Conservation (phyloP, 176 grass and related monocot species). For the Areca catechu region DNA sequence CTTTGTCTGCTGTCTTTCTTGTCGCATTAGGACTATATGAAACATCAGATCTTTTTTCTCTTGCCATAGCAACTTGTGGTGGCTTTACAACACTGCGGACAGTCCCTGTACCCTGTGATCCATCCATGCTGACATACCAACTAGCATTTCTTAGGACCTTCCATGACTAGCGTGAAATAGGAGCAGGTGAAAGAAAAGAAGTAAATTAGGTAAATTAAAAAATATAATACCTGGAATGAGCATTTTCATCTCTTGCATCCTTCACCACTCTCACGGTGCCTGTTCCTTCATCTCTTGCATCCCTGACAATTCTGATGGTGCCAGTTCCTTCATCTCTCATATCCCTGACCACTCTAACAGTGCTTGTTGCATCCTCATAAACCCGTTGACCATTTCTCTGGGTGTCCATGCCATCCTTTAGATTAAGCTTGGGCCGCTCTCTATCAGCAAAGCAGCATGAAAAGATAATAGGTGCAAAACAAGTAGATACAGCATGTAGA, state of each 20-base stretch:
- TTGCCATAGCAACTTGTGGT: slow-evolving; percentile 37
- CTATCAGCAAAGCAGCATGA: slow-evolving; percentile 29
- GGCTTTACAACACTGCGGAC: slow-evolving; percentile 42
- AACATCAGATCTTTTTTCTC: slow-evolving; percentile 47
- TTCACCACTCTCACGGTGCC: no score
- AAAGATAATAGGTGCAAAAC: slow-evolving; percentile 21
- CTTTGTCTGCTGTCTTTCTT: slow-evolving; percentile 36
- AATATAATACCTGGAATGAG: slow-evolving; percentile 35
- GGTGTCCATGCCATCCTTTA: slow-evolving; percentile 38
- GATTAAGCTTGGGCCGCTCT: slow-evolving; percentile 67
- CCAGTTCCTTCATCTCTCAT: no score
- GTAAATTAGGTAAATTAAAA: not conserved
- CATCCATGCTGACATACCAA: slow-evolving; percentile 27
- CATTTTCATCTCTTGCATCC: slow-evolving; percentile 39
- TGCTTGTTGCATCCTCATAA: slow-evolving; percentile 56
- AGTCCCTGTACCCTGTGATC: slow-evolving; percentile 61
- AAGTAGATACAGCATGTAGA: slow-evolving; percentile 11
- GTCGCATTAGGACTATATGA: slow-evolving; percentile 37
- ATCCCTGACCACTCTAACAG: slow-evolving; percentile 46
- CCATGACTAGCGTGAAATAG: slow-evolving; percentile 31
- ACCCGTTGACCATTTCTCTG: slow-evolving; percentile 44
- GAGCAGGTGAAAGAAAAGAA: slow-evolving; percentile 21
- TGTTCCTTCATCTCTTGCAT: no score
- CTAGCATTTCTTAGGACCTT: slow-evolving; percentile 42
- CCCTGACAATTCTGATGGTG: no score